Base-by-base conservation (phyloP, 2,329 filamentous ascomycete genomes). In the Verruconis gallopava region DNA sequence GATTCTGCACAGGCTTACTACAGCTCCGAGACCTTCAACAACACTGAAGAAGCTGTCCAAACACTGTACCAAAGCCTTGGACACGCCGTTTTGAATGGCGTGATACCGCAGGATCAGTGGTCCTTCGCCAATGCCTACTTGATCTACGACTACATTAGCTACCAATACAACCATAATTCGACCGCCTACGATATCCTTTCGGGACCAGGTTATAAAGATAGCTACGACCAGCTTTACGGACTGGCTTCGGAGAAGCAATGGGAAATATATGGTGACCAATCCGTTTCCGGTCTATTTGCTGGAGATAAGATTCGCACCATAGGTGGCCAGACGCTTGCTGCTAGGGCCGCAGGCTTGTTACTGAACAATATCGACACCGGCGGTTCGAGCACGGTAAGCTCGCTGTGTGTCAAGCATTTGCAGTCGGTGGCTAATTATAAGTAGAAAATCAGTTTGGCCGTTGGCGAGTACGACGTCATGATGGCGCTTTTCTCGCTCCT, bases 101-200 rank as follows among this genome's bases (percentile, higher is more conserved):
- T 65, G 21, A 57, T 71, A 3, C 40, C 40, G 4, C 40, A 37
- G 19, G n/a, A 5, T 5, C 11, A 15, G 4, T 69, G 65, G 39
- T 63, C 63, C 42, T 75, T 73, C 51, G 54, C 53, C 6, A 69
- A 75, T 44, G 72, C 73, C 2, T 64, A 67, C 46, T 51, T 61
- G 11, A 70, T 78, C 46, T 71, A 65, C 42, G 72, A 78, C 46
- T 75, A 70, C 49, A 55, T 77, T 35, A 63, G 66, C 21, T 77
- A 77, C 52, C 61, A 66, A 30, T 64, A 64, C 39, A 50, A 60
- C 14, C 72, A 78, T 55, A 73, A 77, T 48, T 50, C 51, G 6
- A 65, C 60, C 4, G 55, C 66, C 17, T 51, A 57, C 37, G 45
- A 51, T 2, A 46, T 51, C 1, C 49, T 66, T n/a, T 55, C 55